Conservation (phyloP, 768 basidiomycete genomes). For the Suillus brevipes region DNA sequence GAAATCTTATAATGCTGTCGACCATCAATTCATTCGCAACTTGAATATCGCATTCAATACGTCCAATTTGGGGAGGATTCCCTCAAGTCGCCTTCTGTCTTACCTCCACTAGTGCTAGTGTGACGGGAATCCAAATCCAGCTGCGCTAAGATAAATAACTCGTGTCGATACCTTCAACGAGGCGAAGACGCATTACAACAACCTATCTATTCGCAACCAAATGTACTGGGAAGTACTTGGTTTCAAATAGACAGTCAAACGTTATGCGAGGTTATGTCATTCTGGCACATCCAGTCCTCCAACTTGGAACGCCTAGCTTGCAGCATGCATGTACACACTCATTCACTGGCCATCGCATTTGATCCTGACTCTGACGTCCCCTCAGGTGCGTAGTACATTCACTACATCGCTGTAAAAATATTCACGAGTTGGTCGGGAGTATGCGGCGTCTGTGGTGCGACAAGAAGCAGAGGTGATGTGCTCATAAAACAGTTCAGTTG, state of each 20-base stretch:
- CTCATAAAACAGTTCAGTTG: background rate
- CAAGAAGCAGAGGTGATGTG: background rate
- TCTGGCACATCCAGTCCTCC: background rate
- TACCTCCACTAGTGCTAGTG: background rate
- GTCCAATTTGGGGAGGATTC: background rate
- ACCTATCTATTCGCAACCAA: background rate
- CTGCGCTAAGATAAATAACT: background rate
- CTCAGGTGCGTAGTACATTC: background rate
- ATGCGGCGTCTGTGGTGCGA: background rate
- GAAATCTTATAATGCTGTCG: background rate
- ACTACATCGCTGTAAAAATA: background rate
- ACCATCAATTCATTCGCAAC: background rate
- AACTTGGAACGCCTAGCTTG: background rate
- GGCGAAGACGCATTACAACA: background rate
- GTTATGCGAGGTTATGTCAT: background rate
- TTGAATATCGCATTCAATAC: background rate
- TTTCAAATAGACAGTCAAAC: background rate
- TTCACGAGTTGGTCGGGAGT: background rate
- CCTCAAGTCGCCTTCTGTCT: background rate
- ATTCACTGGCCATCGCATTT: background rate
- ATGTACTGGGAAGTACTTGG: background rate
- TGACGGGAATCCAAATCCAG: background rate
- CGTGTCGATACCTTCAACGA: background rate
- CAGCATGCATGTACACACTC: background rate
- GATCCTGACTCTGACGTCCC: background rate